Evolutionary conservation across 768 basidiomycete species (phyloP).

Genomic region (Auriscalpium vulgare): DNA sequence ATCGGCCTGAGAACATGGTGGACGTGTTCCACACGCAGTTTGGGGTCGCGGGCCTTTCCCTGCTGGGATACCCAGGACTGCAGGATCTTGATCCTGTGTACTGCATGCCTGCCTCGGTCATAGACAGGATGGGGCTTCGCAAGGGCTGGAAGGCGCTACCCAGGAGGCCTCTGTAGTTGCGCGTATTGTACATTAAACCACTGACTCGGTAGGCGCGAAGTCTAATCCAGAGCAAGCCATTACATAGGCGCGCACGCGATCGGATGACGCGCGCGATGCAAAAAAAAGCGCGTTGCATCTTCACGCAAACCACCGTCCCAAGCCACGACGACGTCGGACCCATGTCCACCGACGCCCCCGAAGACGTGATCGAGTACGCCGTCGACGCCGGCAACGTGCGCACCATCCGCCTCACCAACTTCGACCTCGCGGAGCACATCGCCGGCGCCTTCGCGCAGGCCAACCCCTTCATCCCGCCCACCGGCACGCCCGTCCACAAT

Average conservation of each 20-base stretch:
- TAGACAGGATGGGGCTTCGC: constrained; percentile 59
- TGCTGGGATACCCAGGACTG: constrained; percentile 81
- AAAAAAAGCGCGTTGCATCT: too few species aligned
- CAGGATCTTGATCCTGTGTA: constrained; percentile 89
- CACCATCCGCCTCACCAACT: background rate
- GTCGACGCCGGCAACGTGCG: background rate
- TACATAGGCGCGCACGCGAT: too few species aligned
- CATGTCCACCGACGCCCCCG: too few species aligned
- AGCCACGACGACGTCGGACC: too few species aligned
- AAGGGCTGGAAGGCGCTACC: constrained; percentile 58
- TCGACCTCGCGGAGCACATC: background rate
- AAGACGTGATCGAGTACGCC: too few species aligned
- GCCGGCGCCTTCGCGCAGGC: background rate
- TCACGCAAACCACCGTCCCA: too few species aligned
- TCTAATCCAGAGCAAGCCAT: too few species aligned
- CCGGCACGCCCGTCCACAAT: constrained; percentile 26
- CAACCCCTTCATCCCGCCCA: background rate
- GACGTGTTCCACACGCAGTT: constrained; percentile 98
- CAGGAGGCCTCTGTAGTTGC: background rate
- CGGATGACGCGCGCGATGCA: too few species aligned
- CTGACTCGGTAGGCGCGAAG: too few species aligned
- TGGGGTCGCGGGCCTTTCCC: constrained; percentile 78
- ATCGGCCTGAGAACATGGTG: constrained; percentile 85
- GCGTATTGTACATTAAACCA: too few species aligned
- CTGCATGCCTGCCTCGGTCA: constrained; percentile 83